Conservation (phyloP, 2,329 filamentous ascomycete genomes). For the Cladobotryum protrusum region DNA sequence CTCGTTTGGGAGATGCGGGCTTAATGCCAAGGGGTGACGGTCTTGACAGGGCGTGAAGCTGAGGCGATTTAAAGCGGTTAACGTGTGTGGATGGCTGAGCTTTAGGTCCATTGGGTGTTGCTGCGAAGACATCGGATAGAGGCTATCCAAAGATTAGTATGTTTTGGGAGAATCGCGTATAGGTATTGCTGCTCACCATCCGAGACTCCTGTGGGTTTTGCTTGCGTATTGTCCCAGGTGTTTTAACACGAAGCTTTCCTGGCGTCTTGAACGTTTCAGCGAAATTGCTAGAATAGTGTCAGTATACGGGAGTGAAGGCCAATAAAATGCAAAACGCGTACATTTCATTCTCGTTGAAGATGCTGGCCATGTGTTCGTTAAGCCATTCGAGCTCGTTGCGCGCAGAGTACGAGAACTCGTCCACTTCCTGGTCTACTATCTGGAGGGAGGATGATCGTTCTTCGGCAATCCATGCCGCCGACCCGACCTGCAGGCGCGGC, state of each 20-base stretch:
- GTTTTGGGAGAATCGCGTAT: not conserved
- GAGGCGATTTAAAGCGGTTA: slow-evolving; percentile 47
- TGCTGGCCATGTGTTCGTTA: slow-evolving; percentile 95
- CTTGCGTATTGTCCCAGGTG: slow-evolving; percentile 65
- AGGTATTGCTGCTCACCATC: slow-evolving; percentile 46
- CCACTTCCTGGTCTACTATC: slow-evolving; percentile 73
- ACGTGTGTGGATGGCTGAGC: slow-evolving; percentile 44
- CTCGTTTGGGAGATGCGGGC: slow-evolving; percentile 26
- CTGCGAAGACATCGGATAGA: slow-evolving; percentile 52
- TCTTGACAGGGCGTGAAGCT: slow-evolving; percentile 47
- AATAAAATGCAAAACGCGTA: slow-evolving; percentile 36
- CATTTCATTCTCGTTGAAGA: slow-evolving; percentile 83
- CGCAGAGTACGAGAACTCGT: slow-evolving; percentile 89
- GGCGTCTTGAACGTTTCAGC: slow-evolving; percentile 95
- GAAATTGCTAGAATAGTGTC: slow-evolving; percentile 59
- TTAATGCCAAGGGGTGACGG: slow-evolving; percentile 30
- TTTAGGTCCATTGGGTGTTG: slow-evolving; percentile 47
- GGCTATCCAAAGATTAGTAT: slow-evolving; percentile 40
- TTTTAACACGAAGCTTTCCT: slow-evolving; percentile 75
- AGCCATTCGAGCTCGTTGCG: slow-evolving; percentile 96
- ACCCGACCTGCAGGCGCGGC: slow-evolving; percentile 67
- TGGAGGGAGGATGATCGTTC: slow-evolving; percentile 74
- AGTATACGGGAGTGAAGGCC: slow-evolving; percentile 7
- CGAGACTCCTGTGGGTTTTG: slow-evolving; percentile 50
- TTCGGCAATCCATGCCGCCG: slow-evolving; percentile 74